Base-by-base conservation (phyloP, 75 land plant genomes). In the Picea glauca region DNA sequence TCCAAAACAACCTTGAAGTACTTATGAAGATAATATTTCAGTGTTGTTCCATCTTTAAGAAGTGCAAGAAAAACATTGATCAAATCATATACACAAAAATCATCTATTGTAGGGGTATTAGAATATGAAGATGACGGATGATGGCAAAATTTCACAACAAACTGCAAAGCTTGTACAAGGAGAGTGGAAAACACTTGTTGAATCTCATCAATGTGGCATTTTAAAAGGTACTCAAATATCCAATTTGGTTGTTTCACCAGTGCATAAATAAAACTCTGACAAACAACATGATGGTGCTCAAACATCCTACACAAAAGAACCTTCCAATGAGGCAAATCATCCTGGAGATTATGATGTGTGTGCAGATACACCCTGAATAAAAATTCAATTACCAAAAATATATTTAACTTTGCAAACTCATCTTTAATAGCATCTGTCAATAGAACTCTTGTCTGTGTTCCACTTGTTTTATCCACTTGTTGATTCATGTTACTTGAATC, bases 161-260 rank as follows among this genome's bases (percentile, higher is more conserved):
- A 78, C 15, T 72, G 64, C 38, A 82, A 56, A 20, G 82, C 84
- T 33, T 82, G 58, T 18, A 82, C 75, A 31, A 82, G 82, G 33
- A 18, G 4, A 30, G 3, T 58, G 58, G 31, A 23, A 57, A 11
- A 14, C 9, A 78, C 83, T 63, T 82, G 83, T 59, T 76, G 75
- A 60, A 82, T 76, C 38, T 82, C 83, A n/a, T 82, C 83, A 58
- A 82, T 59, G 9, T 80, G 83, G 50, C 80, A 82, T 50, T 66
- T 78, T 17, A 82, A 5, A 23, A 82, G 80, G 81, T 78, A 82
- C 33, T 82, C 81, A 35, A 68, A 60, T 23, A 82, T 43, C 83
- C 83, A 82, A n/a, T 82, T 81, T 18, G 75, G 83, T 46, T 76
- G 78, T 26, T 78, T 74, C 4, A 78, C 81, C 33, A 82, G 58